phyloP scores from a whole-genome alignment of 192 early-diverging fungal species.

The Mortierella antarctica region DNA sequence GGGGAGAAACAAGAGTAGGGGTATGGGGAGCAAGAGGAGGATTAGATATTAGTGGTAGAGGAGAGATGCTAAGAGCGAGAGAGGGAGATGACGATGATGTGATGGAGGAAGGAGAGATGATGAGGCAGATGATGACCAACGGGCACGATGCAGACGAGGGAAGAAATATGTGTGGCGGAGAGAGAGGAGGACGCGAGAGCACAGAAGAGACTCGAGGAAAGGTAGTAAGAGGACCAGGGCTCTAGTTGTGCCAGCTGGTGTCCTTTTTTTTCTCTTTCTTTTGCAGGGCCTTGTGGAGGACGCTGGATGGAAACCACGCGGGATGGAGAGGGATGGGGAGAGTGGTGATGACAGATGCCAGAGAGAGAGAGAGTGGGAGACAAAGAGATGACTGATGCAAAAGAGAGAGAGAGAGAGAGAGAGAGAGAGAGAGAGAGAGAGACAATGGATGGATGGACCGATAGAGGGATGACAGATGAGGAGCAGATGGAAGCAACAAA shows the following conservation, averaged over 20 bases:
- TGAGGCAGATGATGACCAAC: constrained; percentile 1
- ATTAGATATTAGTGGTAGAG: not conserved
- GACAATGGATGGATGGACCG: not conserved
- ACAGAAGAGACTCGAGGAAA: not conserved
- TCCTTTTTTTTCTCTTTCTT: no score
- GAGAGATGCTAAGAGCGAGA: not conserved
- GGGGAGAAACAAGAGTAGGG: not conserved
- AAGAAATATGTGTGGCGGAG: constrained; percentile 4
- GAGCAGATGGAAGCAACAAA: no score
- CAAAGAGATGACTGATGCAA: not conserved
- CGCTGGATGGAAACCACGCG: not conserved
- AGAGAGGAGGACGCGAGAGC: not conserved
- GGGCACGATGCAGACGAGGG: not conserved
- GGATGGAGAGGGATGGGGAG: not conserved
- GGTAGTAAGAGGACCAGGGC: not conserved
- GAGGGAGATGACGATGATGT: constrained; percentile 11
- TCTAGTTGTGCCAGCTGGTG: no score
- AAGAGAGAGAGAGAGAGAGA: not conserved
- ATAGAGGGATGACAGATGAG: not conserved
- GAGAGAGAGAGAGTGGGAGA: not conserved
- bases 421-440: constrained; percentile 2
- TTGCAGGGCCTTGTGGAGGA: not conserved
- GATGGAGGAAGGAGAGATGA: not conserved
- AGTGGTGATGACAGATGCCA: not conserved
- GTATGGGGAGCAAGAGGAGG: not conserved